Conservation (phyloP, 106 monocot species). For the Dendrobium catenatum region DNA sequence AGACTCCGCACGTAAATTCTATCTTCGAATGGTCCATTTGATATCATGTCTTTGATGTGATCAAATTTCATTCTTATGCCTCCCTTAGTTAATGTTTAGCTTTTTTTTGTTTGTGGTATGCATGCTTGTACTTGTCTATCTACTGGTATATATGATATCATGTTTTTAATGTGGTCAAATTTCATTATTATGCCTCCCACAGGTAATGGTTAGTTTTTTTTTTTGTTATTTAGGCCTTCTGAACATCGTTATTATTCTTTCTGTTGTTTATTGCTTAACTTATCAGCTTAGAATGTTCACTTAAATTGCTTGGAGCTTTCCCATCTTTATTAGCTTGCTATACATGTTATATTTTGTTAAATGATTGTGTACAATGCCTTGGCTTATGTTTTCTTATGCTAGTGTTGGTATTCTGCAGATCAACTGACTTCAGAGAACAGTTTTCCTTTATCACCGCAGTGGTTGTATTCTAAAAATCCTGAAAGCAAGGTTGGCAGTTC, state of each 20-base stretch:
- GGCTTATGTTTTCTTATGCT: not conserved
- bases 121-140: not conserved
- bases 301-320: not conserved
- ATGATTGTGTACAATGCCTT: not conserved
- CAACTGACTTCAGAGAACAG: slow-evolving; percentile 55
- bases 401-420: slow-evolving; percentile 41
- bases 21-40: not conserved
- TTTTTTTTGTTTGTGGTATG: not conserved
- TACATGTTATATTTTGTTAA: slow-evolving; percentile 1
- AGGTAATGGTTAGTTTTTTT: not conserved
- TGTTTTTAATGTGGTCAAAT: not conserved
- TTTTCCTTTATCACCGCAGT: slow-evolving; percentile 93
- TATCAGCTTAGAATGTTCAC: not conserved
- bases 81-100: not conserved
- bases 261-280: not conserved
- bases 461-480: slow-evolving; percentile 81
- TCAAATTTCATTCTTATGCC: not conserved
- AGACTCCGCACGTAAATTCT: no score
- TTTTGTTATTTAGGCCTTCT: not conserved
- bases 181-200: not conserved
- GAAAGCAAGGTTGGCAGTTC: slow-evolving; percentile 41
- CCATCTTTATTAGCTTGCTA: not conserved
- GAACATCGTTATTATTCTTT: not conserved
- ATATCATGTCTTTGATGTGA: not conserved
- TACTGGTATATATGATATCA: not conserved